These are phyloP conservation scores for Austroboletus rostrupii DNA, from an alignment of 1,284 basidiomycete genomes.

Conservation along the genomic window DNA sequence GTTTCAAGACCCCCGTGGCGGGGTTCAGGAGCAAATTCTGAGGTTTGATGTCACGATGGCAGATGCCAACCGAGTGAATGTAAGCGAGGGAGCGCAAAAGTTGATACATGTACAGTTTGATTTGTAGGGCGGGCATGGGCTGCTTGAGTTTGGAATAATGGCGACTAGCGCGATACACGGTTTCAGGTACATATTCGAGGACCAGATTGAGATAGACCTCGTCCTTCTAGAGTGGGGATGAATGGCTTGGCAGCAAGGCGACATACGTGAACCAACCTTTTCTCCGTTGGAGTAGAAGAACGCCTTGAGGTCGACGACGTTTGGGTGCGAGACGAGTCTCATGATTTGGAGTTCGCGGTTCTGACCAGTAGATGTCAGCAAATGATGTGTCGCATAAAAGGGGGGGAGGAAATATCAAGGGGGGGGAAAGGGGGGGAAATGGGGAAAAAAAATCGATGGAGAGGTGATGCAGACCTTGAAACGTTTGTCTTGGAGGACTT, in stretches of 20 bases:
- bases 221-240: constrained; percentile 70
- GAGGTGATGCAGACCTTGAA: constrained; percentile 77
- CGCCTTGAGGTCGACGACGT: constrained; percentile 95
- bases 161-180: constrained; percentile 96
- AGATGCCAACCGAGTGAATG: constrained; percentile 97
- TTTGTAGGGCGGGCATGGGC: constrained; percentile 98
- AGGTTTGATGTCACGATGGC: constrained; percentile 99
- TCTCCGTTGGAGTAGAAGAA: constrained; percentile 99
- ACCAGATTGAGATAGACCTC: constrained; percentile 99
- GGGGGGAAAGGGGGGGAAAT: constrained; percentile 6
- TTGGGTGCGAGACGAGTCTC: constrained; percentile 95
- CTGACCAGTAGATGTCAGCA: constrained; percentile 40
- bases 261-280: constrained; percentile 62
- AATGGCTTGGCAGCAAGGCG: constrained; percentile 6
- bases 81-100: constrained; percentile 95
- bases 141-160: constrained; percentile 99
- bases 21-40: constrained; percentile 98
- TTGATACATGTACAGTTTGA: constrained; percentile 98
- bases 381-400: not conserved
- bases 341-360: constrained; percentile 99
- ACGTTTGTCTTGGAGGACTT: constrained; percentile 98
- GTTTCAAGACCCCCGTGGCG: constrained; percentile 91
- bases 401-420: constrained; percentile 4
- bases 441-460: constrained; percentile 5
- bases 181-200: constrained; percentile 98